Base-by-base conservation (phyloP, 83 land plant genomes). In the Diphasiastrum complanatum region DNA sequence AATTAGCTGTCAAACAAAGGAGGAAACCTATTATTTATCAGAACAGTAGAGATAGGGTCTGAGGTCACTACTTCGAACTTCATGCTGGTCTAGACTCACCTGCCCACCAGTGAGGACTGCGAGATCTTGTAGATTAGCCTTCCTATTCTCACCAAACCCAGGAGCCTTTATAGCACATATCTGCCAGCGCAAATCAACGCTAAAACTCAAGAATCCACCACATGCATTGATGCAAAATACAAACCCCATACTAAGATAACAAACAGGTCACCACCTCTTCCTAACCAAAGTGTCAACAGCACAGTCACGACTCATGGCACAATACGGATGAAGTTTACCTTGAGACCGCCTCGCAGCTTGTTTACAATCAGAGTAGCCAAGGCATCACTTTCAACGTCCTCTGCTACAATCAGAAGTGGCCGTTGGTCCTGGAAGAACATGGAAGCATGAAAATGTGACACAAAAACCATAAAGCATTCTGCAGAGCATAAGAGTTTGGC, bases 141-240 rank as follows among this genome's bases (percentile, higher is more conserved):
- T 89, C 71, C 96, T 85, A 63, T 81, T 89, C 45, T 93, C 98
- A 22, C 98, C 98, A 89, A 93, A 93, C 4, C 98, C 91, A 62
- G 98, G 98, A 12, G 98, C 91, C 70, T 93, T 93, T 22, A 93
- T 74, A 14, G 98, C 91, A 77, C 98, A 93, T 24, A 88, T 83
- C 98, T 91, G 33, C 26, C 27, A 54, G 11, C n/a, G 33, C 11
- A n/a, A 63, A 43, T 18, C 3, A 34, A 16, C 20, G 6, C 51
- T 12, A 49, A n/a, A n/a, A n/a, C n/a, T n/a, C n/a, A n/a, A n/a
- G n/a, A n/a, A n/a, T n/a, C n/a, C n/a, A n/a, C n/a, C n/a, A n/a
- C n/a, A n/a, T n/a, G n/a, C n/a, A n/a, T n/a, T n/a, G n/a, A n/a
- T n/a, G n/a, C n/a, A n/a, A n/a, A n/a, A n/a, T n/a, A n/a, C n/a